Base-by-base conservation (phyloP, 306 rosid genomes). In the Comarum palustre region DNA sequence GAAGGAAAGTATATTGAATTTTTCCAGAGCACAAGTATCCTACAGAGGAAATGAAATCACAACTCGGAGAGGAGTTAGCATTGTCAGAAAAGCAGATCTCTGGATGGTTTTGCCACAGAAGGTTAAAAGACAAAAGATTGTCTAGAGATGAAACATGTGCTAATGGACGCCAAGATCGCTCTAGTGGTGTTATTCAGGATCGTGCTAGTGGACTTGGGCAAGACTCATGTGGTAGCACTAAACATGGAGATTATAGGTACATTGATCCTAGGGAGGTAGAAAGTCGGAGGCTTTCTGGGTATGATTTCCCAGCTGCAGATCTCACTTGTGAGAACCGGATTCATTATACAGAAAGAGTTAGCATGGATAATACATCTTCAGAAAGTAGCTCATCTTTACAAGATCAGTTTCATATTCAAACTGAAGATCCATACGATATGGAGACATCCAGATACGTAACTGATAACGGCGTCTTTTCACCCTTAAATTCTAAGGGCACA, bases 31-130 rank as follows among this genome's bases (percentile, higher is more conserved):
- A 88, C 77, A 94, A 90, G 81, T 94, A 94, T 77, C 99, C 99
- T 24, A 82, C 92, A 1, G 99, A 94, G 79, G 96, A 91, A 82
- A 87, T 89, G 92, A 94, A 90, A 77, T 57, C 64, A 71, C 86
- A 82, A 69, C 84, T 94, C 77, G 87, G 96, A 1, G 97, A 79
- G 67, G 82, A 83, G 82, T 78, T 91, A 79, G 90, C 85, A 46
- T 79, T 94, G 87, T 86, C 99, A 66, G 97, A 89, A 82, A 91
- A 94, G 81, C 99, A 94, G 86, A 79, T 94, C 66, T 91, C 99
- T 76, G 99, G 99, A 78, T 94, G 99, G 99, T 91, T 94, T 86
- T 94, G 99, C 85, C 99, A 94, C 85, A 88, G 99, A 84, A 83
- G 99, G 79, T 83, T 94, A 79, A 94, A 94, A 77, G 99, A 94